Percentiles rank a stretch among this genome's conserved stretches.
These are phyloP conservation scores for Verbena officinalis DNA, from an alignment of 257 asterid genomes.

Conservation along the genomic window DNA sequence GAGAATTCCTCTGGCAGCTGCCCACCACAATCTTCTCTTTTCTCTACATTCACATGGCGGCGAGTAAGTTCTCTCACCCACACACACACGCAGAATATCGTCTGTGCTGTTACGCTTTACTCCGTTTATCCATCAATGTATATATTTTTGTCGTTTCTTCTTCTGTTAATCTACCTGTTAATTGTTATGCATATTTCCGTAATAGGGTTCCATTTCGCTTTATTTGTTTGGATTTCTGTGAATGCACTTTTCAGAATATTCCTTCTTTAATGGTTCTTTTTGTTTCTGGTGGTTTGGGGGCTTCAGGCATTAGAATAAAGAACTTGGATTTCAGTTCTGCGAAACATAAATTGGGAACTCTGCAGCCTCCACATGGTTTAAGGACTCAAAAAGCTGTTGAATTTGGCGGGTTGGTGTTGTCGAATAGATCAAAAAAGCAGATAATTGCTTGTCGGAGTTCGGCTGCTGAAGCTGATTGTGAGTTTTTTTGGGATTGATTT, in stretches of 20 bases:
- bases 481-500: too few relatives aligned
- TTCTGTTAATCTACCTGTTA: background rate
- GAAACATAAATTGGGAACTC: slow-evolving; percentile 46
- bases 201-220: slow-evolving; percentile 1
- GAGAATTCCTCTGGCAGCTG: slow-evolving; percentile 14
- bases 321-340: slow-evolving; percentile 44
- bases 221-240: slow-evolving; percentile 7
- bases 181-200: background rate
- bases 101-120: background rate
- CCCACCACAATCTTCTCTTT: background rate
- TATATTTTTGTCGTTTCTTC: slow-evolving; percentile 5
- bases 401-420: slow-evolving; percentile 46
- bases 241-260: background rate
- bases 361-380: slow-evolving; percentile 38
- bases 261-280: slow-evolving; percentile 2
- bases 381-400: slow-evolving; percentile 32
- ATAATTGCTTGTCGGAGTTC: slow-evolving; percentile 42
- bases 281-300: slow-evolving; percentile 61
- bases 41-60: slow-evolving; percentile 36
- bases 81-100: slow-evolving; percentile 1
- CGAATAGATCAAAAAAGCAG: slow-evolving; percentile 41
- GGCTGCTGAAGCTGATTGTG: slow-evolving; percentile 47
- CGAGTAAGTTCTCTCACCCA: slow-evolving; percentile 27
- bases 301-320: slow-evolving; percentile 54
- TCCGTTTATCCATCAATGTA: slow-evolving; percentile 5